Conservation (phyloP, 331 rosid genomes). For the Acacia concinna region DNA sequence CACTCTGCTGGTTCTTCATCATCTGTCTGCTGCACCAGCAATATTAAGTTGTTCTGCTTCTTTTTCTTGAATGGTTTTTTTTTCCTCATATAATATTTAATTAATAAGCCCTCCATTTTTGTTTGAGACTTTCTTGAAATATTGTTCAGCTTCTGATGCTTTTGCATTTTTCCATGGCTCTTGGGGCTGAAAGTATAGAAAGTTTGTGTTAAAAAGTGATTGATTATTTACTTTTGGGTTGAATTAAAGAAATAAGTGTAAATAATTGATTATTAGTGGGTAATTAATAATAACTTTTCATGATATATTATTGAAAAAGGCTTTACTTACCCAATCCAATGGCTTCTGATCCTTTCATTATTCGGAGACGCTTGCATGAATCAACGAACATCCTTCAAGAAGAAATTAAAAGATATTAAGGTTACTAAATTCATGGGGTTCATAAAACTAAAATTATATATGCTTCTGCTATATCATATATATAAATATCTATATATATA, state of each 20-base stretch:
- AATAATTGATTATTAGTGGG: neutral
- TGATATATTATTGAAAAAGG: neutral
- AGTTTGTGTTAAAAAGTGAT: neutral
- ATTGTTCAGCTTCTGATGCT: conserved; percentile 70
- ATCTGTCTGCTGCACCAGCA: conserved; percentile 22
- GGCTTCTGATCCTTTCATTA: conserved; percentile 94
- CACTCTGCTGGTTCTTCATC: conserved; percentile 30
- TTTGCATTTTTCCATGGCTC: conserved; percentile 99
- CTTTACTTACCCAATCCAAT: conserved; percentile 74
- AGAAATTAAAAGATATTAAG: neutral
- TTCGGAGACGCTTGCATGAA: conserved; percentile 89
- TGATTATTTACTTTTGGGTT: neutral
- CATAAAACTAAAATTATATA: neutral
- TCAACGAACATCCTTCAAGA: conserved; percentile 78
- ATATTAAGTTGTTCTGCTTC: conserved; percentile 16
- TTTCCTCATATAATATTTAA: conserved; percentile 24
- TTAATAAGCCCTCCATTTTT: conserved; percentile 19
- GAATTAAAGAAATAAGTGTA: neutral
- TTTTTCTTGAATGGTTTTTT: neutral
- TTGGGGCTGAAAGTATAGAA: conserved; percentile 72
- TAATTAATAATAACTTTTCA: neutral
- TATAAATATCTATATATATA: no score
- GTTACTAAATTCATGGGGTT: neutral
- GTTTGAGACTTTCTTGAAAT: conserved; percentile 1
- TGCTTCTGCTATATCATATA: no score